Conservation (phyloP, 371 early-diverging fungal genomes). For the Syncephalastrum monosporum region DNA sequence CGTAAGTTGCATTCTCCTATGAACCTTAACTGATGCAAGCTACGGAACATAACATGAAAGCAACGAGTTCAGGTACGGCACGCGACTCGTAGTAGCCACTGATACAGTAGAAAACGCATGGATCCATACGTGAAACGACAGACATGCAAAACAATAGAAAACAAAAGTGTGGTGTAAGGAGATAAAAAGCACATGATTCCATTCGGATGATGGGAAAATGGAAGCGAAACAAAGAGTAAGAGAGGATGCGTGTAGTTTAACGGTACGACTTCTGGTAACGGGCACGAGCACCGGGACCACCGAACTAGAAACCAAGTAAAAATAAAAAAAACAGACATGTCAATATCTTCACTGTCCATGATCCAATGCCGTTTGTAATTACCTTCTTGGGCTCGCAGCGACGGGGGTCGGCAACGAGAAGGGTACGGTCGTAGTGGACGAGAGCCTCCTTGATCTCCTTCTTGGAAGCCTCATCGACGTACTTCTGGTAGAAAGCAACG, state of each 20-base stretch:
- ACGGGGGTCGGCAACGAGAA: conserved; percentile 98
- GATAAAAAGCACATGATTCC: too few species aligned
- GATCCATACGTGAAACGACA: too few species aligned
- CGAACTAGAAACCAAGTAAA: conserved; percentile 60
- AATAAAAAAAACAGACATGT: background rate
- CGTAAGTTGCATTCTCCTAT: too few species aligned
- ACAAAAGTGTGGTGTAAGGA: too few species aligned
- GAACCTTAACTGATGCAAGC: too few species aligned
- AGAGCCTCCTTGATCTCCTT: conserved; percentile 96
- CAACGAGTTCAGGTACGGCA: too few species aligned
- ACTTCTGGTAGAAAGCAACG: conserved; percentile 98
- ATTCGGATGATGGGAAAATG: background rate
- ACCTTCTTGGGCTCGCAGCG: conserved; percentile 99
- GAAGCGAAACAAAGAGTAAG: conserved; percentile 7
- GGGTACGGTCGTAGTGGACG: conserved; percentile 94
- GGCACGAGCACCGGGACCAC: conserved; percentile 99
- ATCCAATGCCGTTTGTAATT: background rate
- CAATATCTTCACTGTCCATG: too few species aligned
- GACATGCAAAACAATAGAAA: too few species aligned
- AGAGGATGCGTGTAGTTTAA: conserved; percentile 50
- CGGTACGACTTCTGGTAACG: conserved; percentile 96
- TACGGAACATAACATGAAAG: too few species aligned
- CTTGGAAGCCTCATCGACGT: conserved; percentile 98
- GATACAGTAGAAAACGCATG: too few species aligned
- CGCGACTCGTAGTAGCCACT: too few species aligned